phyloP scores from a whole-genome alignment of 2,329 filamentous ascomycete genomes.

The Simplicillium aogashimaense region DNA sequence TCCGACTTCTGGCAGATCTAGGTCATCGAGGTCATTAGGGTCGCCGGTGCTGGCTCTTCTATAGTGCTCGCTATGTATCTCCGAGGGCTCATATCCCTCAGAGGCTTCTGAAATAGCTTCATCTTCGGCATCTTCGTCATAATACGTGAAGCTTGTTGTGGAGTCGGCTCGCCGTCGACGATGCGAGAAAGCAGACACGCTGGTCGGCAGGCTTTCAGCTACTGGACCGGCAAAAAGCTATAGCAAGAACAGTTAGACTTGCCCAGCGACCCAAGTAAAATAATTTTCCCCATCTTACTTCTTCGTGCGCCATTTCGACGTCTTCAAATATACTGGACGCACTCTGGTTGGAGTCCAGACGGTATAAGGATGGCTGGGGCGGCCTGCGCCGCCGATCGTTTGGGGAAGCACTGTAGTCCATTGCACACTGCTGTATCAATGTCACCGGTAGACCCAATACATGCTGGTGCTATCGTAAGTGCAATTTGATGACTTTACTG shows the following conservation, averaged over 20 bases:
- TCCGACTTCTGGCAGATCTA: slow-evolving; percentile 24
- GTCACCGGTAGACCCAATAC: not conserved
- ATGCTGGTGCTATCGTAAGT: not conserved
- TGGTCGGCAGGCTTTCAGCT: slow-evolving; percentile 92
- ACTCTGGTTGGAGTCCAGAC: slow-evolving; percentile 60
- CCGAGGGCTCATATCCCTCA: slow-evolving; percentile 19
- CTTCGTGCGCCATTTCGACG: slow-evolving; percentile 97
- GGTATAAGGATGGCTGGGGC: slow-evolving; percentile 37
- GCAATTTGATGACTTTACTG: no score
- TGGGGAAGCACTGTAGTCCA: slow-evolving; percentile 1
- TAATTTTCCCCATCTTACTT: slow-evolving; percentile 41
- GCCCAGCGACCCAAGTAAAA: not conserved
- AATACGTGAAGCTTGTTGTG: slow-evolving; percentile 81
- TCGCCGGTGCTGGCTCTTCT: slow-evolving; percentile 23
- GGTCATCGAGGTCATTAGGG: slow-evolving; percentile 29
- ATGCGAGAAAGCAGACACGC: slow-evolving; percentile 83
- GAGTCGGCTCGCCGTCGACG: slow-evolving; percentile 74
- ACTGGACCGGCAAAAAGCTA: slow-evolving; percentile 83
- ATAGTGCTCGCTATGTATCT: slow-evolving; percentile 14
- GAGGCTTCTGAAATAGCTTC: slow-evolving; percentile 29
- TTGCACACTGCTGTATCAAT: not conserved
- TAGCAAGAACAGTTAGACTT: slow-evolving; percentile 10
- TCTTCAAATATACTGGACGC: slow-evolving; percentile 78
- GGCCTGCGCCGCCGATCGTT: slow-evolving; percentile 1
- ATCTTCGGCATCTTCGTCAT: slow-evolving; percentile 58